phyloP scores from a whole-genome alignment of 1,139 yeast genomes.

The Taiozyma sp. region DNA sequence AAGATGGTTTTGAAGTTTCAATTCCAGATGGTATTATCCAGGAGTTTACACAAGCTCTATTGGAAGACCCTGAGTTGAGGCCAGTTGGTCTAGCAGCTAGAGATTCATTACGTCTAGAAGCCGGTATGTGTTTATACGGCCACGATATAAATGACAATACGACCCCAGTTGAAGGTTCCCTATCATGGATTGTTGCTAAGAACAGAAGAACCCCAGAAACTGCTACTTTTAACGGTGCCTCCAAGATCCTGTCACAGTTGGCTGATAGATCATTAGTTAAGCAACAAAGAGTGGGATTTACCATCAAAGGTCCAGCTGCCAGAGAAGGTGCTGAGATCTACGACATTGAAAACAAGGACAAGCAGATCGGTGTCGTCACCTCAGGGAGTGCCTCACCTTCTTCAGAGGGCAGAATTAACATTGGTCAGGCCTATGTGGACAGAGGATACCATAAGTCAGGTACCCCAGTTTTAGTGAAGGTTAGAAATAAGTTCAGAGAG shows the following conservation, averaged over 20 bases:
- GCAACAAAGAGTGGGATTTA: constrained; percentile 71
- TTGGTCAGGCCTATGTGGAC: constrained; percentile 87
- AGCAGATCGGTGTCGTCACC: constrained; percentile 69
- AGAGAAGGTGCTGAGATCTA: constrained; percentile 76
- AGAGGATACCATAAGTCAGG: constrained; percentile 75
- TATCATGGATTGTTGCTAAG: constrained; percentile 88
- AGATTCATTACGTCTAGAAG: constrained; percentile 91
- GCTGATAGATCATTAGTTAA: constrained; percentile 54
- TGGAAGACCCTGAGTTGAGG: constrained; percentile 55
- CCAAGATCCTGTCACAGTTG: constrained; percentile 65
- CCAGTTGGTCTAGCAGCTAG: constrained; percentile 97
- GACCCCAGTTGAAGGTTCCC: constrained; percentile 85
- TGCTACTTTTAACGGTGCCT: constrained; percentile 68
- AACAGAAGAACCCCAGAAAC: constrained; percentile 49
- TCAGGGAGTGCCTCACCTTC: constrained; percentile 93
- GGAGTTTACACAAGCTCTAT: constrained; percentile 57
- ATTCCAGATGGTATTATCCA: constrained; percentile 61
- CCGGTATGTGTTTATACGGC: constrained; percentile 98
- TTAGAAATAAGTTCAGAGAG: constrained; percentile 78
- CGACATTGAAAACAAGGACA: constrained; percentile 39
- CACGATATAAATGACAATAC: constrained; percentile 79
- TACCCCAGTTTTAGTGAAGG: constrained; percentile 66
- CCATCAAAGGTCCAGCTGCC: constrained; percentile 86
- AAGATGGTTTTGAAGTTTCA: constrained; percentile 94
- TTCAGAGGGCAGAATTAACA: constrained; percentile 61